Conservation (phyloP, 345 rosid genomes). For the Carallia brachiata region DNA sequence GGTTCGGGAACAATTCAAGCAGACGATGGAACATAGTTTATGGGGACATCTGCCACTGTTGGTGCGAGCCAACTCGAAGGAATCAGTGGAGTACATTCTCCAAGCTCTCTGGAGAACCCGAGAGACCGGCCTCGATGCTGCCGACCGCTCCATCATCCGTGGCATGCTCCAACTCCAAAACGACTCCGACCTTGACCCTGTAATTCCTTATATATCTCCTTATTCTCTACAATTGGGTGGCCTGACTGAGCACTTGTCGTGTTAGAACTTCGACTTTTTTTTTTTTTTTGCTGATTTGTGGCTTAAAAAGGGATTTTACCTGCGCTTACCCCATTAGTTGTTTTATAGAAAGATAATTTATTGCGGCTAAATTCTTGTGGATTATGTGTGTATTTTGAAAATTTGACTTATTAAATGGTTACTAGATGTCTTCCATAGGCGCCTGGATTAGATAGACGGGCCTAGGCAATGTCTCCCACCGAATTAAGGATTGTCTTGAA, state of each 20-base stretch:
- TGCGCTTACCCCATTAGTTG: no score
- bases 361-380: no score
- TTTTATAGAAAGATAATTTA: no score
- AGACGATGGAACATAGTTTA: conserved; percentile 40
- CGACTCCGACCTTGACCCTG: conserved; percentile 69
- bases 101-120: conserved; percentile 67
- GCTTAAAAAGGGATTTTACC: no score
- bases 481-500: no score
- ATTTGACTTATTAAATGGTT: no score
- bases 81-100: conserved; percentile 56
- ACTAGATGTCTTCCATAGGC: no score
- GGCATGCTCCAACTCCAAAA: conserved; percentile 54
- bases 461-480: no score
- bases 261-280: no score
- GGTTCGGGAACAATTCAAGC: neutral
- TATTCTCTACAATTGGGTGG: neutral
- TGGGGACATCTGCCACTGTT: conserved; percentile 60
- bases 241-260: neutral
- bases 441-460: no score
- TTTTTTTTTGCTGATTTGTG: no score
- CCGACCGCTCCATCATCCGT: conserved; percentile 48
- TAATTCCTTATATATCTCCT: conserved; percentile 5
- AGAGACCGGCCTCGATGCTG: conserved; percentile 51
- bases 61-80: conserved; percentile 54
- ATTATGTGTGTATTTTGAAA: no score